Evolutionary conservation across 1,139 yeast genomes (phyloP).

Genomic region (Nakaseomyces bracarensis): DNA sequence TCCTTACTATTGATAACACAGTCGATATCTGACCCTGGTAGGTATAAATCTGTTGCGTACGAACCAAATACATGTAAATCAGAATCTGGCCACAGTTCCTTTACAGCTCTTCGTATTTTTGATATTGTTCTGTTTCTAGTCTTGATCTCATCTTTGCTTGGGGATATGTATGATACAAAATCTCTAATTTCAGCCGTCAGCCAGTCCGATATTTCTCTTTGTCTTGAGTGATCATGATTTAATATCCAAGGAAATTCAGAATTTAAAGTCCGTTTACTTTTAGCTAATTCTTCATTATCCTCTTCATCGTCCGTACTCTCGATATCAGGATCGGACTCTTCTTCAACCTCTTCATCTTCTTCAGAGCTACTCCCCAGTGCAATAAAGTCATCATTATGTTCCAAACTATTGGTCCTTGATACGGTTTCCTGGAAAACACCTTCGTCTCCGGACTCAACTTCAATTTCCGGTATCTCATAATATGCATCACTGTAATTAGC

Average conservation of each 20-base stretch:
- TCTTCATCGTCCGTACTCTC: constrained; percentile 27
- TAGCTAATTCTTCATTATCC: constrained; percentile 14
- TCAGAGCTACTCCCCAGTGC: constrained; percentile 31
- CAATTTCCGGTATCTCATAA: constrained; percentile 10
- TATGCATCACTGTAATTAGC: constrained; percentile 10
- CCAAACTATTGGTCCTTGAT: constrained; percentile 33
- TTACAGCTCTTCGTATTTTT: constrained; percentile 50
- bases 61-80: constrained; percentile 90
- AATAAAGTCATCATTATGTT: constrained; percentile 36
- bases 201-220: constrained; percentile 79
- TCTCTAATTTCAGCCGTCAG: constrained; percentile 80
- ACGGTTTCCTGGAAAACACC: constrained; percentile 3
- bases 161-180: constrained; percentile 81
- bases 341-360: constrained; percentile 20
- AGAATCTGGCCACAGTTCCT: constrained; percentile 68
- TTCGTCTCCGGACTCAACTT: constrained; percentile 8
- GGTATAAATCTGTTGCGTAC: constrained; percentile 84
- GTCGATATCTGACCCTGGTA: constrained; percentile 96
- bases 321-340: constrained; percentile 21
- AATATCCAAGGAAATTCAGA: constrained; percentile 72
- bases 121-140: constrained; percentile 62
- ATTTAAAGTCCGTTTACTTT: constrained; percentile 20
- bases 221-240: constrained; percentile 66
- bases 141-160: constrained; percentile 65
- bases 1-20: constrained; percentile 71